Base-by-base conservation (phyloP, 2,329 filamentous ascomycete species). In the Beauveria varroae region DNA sequence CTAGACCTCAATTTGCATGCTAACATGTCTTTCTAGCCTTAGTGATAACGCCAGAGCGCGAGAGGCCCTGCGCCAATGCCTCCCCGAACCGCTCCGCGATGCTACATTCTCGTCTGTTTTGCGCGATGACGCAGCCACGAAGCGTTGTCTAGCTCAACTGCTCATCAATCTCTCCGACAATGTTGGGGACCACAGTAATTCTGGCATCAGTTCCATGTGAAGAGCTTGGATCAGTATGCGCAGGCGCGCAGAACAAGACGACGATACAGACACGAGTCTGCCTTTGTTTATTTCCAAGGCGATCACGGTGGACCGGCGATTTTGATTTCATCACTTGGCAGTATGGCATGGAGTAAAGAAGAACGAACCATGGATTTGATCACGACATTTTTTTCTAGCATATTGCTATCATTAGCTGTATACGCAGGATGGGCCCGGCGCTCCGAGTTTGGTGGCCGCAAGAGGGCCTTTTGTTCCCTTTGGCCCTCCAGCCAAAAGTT, bases 1-100 rank as follows among this genome's bases (percentile, higher is more conserved):
- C n/a, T 10, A 43, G 18, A 22, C 34, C 3, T 37, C 34, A 22
- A 7, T 18, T 12, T n/a, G 3, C 18, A 44, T 57, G 28, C 67
- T 70, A 64, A 70, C 63, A 18, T 2, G 22, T 34, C 1, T 61
- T 4, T 30, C 24, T 68, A 96, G 92, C 63, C 81, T 99, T 52
- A 97, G 92, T 69, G 95, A 99, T 73, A 99, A 99, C 70, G 93
- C 93, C 63, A 89, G 95, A 63, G 95, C 95, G 61, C 89, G 95
- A 37, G 95, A 99, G 74, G 95, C 95, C 51, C 84, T 99, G 24
- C 86, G 95, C 47, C 95, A 99, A 75, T 99, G 95, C 71, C 87
- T 99, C 14, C 95, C 95, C 0, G 95, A 99, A 71, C 95, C 95
- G n/a, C 86, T 99, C n/a, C 89, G 95, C 53, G 95, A 99, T 73